Base-by-base conservation (phyloP, 2,329 filamentous ascomycete genomes). In the Rutstroemia sp. region DNA sequence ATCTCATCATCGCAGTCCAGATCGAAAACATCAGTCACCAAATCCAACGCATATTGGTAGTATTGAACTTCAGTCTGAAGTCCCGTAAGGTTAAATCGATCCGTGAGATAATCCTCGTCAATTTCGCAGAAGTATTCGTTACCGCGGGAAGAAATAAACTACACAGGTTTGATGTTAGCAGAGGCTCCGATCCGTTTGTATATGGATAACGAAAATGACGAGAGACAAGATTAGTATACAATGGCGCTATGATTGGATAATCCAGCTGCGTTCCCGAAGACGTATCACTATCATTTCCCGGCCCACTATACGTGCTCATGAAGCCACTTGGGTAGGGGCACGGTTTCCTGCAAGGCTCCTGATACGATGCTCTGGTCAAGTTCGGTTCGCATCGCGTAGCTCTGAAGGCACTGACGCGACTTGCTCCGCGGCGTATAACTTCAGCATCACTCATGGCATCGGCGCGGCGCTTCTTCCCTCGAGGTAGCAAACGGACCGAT, bases 81-180 rank as follows among this genome's bases (percentile, higher is more conserved):
- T 39, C 94, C 94, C 0, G 94, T 99, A 60, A 99, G 79, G 75
- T 99, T 99, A 81, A 99, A 99, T 51, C 94, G 86, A 72, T 99
- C 94, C 52, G 92, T 97, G 48, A 99, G 81, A 73, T 99, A 99
- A 68, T 99, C 94, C 72, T 99, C 94, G 73, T 99, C 94, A 68
- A 99, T 97, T 71, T 99, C 94, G 81, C 94, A 99, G 69, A 97
- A 99, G 75, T 99, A 99, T 72, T 99, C 94, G 74, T 99, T 97
- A 63, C 94, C 94, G 56, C 94, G 84, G 5, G 92, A 96, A 4
- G 92, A 96, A 67, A 97, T 96, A 73, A 99, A 99, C 94, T 99
- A 70, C 7, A 45, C 8, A 47, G 23, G n/a, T 2, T n/a, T 34
- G 12, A 27, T 39, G 18, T 60, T 46, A 60, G 58, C 45, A 56